Conservation (phyloP, 2,329 filamentous ascomycete genomes). For the Colletotrichum lindemuthianum region DNA sequence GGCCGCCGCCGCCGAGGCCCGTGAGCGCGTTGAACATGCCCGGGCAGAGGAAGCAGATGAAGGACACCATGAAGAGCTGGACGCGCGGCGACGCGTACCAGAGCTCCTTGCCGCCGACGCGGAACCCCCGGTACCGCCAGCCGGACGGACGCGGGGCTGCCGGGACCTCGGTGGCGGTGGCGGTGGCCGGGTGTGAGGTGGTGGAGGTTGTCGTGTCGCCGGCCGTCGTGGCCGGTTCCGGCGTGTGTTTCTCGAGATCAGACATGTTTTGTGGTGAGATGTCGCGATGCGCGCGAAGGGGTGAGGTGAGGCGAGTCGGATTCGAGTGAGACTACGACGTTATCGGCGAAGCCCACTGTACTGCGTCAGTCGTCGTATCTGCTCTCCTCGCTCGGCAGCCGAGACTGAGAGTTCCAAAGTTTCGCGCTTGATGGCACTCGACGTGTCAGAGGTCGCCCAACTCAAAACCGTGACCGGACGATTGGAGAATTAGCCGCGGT, state of each 20-base stretch:
- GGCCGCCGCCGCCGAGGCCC: slow-evolving; percentile 73
- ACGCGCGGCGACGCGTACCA: slow-evolving; percentile 80
- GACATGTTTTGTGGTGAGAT: slow-evolving; percentile 22
- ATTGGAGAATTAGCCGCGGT: too few species aligned
- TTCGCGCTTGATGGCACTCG: too few species aligned
- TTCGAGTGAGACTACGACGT: slow-evolving; percentile 1
- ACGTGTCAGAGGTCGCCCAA: too few species aligned
- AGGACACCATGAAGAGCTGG: slow-evolving; percentile 74
- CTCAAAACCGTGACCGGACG: too few species aligned
- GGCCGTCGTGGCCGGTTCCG: slow-evolving; percentile 13
- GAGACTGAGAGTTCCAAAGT: too few species aligned
- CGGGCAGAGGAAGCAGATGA: slow-evolving; percentile 70
- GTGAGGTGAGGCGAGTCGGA: background rate
- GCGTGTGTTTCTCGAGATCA: slow-evolving; percentile 21
- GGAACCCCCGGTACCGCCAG: slow-evolving; percentile 76
- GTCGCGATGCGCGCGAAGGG: background rate
- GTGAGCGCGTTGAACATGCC: slow-evolving; percentile 78
- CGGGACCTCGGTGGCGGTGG: slow-evolving; percentile 16
- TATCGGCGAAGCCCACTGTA: too few species aligned
- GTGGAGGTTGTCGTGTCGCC: background rate
- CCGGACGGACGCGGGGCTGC: slow-evolving; percentile 53
- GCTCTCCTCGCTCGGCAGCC: too few species aligned
- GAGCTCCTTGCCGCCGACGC: slow-evolving; percentile 62
- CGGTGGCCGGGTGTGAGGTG: background rate
- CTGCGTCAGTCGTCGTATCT: too few species aligned